These are phyloP conservation scores for Cryptococcus hybrid DNA, from an alignment of 1,284 basidiomycete species.

Conservation along the genomic window DNA sequence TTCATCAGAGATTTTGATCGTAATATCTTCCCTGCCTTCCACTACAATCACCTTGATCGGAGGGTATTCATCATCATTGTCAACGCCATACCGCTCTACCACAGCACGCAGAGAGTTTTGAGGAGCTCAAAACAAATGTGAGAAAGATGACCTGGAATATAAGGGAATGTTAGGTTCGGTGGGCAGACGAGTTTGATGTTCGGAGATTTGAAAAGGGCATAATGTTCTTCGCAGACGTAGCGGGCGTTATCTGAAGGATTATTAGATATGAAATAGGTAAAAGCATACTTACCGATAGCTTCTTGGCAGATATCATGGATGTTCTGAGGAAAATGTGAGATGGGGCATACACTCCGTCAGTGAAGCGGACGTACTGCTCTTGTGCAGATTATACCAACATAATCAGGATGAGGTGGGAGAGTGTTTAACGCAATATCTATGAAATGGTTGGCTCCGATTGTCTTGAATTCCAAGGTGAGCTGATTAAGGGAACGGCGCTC, in stretches of 20 bases:
- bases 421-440: constrained; percentile 88
- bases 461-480: constrained; percentile 11
- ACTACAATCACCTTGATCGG: constrained; percentile 97
- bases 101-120: constrained; percentile 98
- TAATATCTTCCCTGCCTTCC: constrained; percentile 91
- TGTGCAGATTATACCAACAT: constrained; percentile 98
- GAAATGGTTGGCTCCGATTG: not conserved
- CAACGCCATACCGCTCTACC: constrained; percentile 80
- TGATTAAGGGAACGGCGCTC: constrained; percentile 17
- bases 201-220: constrained; percentile 89
- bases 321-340: constrained; percentile 57
- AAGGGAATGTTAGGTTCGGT: constrained; percentile 81
- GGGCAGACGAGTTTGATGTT: constrained; percentile 97
- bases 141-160: constrained; percentile 76
- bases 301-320: constrained; percentile 96
- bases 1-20: constrained; percentile 96
- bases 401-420: constrained; percentile 80
- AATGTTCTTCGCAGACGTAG: constrained; percentile 98
- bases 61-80: constrained; percentile 77
- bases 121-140: constrained; percentile 99
- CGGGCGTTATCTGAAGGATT: constrained; percentile 74
- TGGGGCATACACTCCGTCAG: not conserved
- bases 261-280: not conserved
- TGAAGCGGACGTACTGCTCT: constrained; percentile 62
- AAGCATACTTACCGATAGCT: constrained; percentile 61